These are phyloP conservation scores for Perkinsus olseni DNA, from an alignment of 169 alveolate genomes.

Conservation along the genomic window DNA sequence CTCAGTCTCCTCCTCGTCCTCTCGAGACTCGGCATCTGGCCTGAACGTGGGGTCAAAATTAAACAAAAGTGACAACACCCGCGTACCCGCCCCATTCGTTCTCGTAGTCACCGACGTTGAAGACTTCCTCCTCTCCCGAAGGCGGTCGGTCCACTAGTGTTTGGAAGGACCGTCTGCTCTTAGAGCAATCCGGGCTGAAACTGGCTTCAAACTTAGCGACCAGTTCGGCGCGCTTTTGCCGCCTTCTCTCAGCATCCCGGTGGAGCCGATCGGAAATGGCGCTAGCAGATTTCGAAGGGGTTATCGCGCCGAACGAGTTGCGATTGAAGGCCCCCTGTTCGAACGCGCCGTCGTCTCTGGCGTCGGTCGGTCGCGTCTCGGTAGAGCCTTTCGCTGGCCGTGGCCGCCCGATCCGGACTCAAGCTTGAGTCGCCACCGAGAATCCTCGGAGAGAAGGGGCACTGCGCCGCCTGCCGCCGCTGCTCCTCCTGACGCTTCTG, in stretches of 20 bases:
- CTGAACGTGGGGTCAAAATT: too few species aligned
- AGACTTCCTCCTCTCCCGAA: background rate
- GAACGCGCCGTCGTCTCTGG: background rate
- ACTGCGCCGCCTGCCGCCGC: background rate
- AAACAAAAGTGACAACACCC: too few species aligned
- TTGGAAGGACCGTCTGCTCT: background rate
- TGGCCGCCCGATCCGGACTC: background rate
- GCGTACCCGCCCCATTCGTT: background rate
- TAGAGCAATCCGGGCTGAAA: background rate
- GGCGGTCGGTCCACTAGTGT: background rate
- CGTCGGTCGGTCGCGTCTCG: background rate
- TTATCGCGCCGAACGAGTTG: background rate
- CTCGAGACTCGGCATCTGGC: too few species aligned
- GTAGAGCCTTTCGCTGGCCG: background rate
- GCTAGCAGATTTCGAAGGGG: background rate
- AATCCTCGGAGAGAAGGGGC: background rate
- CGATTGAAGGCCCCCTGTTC: background rate
- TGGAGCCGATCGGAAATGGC: background rate
- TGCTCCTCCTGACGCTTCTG: background rate
- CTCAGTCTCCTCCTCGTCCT: too few species aligned
- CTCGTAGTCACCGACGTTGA: background rate
- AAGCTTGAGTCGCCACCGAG: background rate
- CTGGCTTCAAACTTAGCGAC: background rate
- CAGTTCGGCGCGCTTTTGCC: background rate
- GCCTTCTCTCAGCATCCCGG: background rate